These are phyloP conservation scores for Hyphodiscus sp. DNA, from an alignment of 2,329 filamentous ascomycete species.

Conservation along the genomic window DNA sequence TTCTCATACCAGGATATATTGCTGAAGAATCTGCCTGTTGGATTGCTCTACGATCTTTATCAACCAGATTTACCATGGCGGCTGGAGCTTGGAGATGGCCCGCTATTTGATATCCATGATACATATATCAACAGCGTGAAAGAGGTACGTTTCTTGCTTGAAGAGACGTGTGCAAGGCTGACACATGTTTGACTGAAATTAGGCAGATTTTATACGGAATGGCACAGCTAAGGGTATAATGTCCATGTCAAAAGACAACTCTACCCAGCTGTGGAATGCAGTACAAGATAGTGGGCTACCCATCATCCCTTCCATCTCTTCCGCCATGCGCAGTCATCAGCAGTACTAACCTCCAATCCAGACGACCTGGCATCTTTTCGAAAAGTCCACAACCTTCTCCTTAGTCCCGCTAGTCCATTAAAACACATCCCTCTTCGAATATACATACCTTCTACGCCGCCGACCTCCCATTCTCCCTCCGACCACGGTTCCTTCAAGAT, in stretches of 20 bases:
- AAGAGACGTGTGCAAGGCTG: not conserved
- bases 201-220: slow-evolving; percentile 58
- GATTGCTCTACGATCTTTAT: slow-evolving; percentile 64
- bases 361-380: slow-evolving; percentile 69
- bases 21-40: slow-evolving; percentile 64
- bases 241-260: slow-evolving; percentile 63
- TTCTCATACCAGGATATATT: slow-evolving; percentile 63
- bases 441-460: slow-evolving; percentile 68
- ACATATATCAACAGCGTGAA: slow-evolving; percentile 65
- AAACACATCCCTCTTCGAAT: slow-evolving; percentile 81
- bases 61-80: slow-evolving; percentile 50
- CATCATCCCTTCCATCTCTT: not conserved
- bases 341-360: slow-evolving; percentile 27
- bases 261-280: slow-evolving; percentile 57
- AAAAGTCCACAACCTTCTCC: slow-evolving; percentile 67
- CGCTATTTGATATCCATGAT: slow-evolving; percentile 48
- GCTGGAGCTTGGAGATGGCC: slow-evolving; percentile 50
- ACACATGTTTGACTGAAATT: not conserved
- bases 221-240: slow-evolving; percentile 67
- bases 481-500: slow-evolving; percentile 55
- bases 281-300: slow-evolving; percentile 51
- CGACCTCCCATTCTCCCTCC: slow-evolving; percentile 54
- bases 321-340: not conserved
- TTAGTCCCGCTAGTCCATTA: slow-evolving; percentile 68
- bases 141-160: slow-evolving; percentile 36